phyloP scores from a whole-genome alignment of 179 eudicot species.

The Drosera spatulata region DNA sequence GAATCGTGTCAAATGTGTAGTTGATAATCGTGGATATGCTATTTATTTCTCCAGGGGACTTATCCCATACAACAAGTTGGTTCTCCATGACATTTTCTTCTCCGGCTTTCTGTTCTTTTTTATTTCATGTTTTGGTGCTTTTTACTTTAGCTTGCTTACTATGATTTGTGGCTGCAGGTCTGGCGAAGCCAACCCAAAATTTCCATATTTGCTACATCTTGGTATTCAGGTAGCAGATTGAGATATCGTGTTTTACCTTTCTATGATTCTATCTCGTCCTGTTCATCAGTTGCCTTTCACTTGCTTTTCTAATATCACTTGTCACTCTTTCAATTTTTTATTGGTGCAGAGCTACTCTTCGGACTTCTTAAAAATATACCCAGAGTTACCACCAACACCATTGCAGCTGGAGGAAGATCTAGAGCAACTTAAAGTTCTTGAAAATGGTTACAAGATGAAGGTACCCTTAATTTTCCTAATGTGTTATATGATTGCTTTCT shows the following conservation, averaged over 20 bases:
- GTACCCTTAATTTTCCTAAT: constrained; percentile 13
- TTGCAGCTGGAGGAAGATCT: constrained; percentile 95
- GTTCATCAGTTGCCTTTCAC: too few relatives aligned
- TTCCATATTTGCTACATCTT: constrained; percentile 85
- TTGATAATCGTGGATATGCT: constrained; percentile 79
- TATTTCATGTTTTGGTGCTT: background rate
- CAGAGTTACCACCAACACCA: constrained; percentile 73
- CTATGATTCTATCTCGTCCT: too few relatives aligned
- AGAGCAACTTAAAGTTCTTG: constrained; percentile 93
- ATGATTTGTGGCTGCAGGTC: constrained; percentile 34
- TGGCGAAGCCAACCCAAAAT: constrained; percentile 67
- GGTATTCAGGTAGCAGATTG: constrained; percentile 72
- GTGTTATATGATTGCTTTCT: background rate
- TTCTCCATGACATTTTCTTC: constrained; percentile 2
- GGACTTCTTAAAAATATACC: constrained; percentile 67
- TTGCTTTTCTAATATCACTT: too few relatives aligned
- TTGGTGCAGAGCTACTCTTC: constrained; percentile 59
- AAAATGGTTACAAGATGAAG: constrained; percentile 95
- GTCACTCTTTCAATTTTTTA: too few relatives aligned
- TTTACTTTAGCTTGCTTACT: background rate
- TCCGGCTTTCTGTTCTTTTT: background rate
- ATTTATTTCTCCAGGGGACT: constrained; percentile 93
- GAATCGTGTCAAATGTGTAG: constrained; percentile 89
- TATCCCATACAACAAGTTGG: constrained; percentile 83
- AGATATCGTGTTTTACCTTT: background rate